Evolutionary conservation across 352 stramenopile species (phyloP).

Genomic region (Globisporangium parvum): DNA sequence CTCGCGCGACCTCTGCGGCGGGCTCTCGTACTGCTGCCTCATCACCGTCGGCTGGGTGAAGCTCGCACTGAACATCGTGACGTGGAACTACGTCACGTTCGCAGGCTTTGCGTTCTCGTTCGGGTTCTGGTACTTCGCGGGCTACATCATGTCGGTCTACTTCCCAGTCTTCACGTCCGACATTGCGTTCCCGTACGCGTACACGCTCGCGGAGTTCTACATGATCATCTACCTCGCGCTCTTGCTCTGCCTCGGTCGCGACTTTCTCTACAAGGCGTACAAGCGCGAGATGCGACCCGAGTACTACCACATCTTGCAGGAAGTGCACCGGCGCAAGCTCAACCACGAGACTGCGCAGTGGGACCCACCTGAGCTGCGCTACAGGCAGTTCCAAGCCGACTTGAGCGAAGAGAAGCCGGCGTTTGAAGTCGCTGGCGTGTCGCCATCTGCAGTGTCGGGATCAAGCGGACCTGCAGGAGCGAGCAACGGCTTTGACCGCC

Average conservation of each 20-base stretch:
- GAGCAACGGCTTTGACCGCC: slow-evolving; percentile 12
- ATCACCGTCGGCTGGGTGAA: slow-evolving; percentile 80
- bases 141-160: slow-evolving; percentile 47
- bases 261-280: slow-evolving; percentile 82
- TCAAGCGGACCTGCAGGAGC: not conserved
- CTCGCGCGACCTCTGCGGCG: slow-evolving; percentile 65
- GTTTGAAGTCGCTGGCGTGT: slow-evolving; percentile 45
- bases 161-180: slow-evolving; percentile 59
- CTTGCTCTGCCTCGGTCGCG: slow-evolving; percentile 64
- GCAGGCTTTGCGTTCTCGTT: slow-evolving; percentile 55
- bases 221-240: slow-evolving; percentile 64
- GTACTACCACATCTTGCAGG: slow-evolving; percentile 86
- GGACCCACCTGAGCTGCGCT: slow-evolving; percentile 55
- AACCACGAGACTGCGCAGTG: slow-evolving; percentile 43
- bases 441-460: slow-evolving; percentile 11
- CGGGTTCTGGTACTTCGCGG: slow-evolving; percentile 71
- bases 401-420: slow-evolving; percentile 44
- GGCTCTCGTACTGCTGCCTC: slow-evolving; percentile 70
- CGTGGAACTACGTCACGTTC: slow-evolving; percentile 63
- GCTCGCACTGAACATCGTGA: slow-evolving; percentile 79
- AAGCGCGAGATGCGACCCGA: slow-evolving; percentile 80
- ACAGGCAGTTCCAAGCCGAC: slow-evolving; percentile 69
- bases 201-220: slow-evolving; percentile 69
- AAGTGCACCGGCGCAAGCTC: slow-evolving; percentile 49
- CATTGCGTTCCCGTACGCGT: slow-evolving; percentile 74